Percentiles rank a stretch among this genome's conserved stretches.
Evolutionary conservation across 2,329 filamentous ascomycete genomes (phyloP).

Genomic region (Aspergillus nomiae): DNA sequence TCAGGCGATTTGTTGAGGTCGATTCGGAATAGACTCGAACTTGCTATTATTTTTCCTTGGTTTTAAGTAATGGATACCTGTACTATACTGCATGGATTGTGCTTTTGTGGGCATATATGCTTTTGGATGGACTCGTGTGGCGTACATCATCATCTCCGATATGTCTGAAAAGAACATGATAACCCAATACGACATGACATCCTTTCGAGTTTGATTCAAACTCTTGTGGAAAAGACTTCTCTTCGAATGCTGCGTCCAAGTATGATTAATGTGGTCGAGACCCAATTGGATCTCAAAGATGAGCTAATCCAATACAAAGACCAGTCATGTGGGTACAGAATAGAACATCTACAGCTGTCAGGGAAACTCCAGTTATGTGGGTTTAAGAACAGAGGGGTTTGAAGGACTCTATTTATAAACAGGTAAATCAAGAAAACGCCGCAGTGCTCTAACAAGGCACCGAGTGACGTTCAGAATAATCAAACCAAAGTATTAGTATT

Average conservation of each 20-base stretch:
- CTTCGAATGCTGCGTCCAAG: neutral
- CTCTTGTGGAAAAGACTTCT: neutral
- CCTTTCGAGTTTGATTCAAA: neutral
- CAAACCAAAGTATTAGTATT: neutral
- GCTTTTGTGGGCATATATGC: slow-evolving; percentile 20
- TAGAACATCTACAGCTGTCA: neutral
- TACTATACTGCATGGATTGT: slow-evolving; percentile 27
- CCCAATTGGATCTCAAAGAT: neutral
- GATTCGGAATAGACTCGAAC: slow-evolving; percentile 5
- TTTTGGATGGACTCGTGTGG: slow-evolving; percentile 13
- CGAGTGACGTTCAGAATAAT: neutral
- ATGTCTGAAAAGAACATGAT: neutral
- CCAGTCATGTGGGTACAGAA: neutral
- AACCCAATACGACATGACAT: neutral
- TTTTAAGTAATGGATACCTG: slow-evolving; percentile 23
- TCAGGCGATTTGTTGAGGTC: slow-evolving; percentile 3
- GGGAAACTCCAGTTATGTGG: neutral
- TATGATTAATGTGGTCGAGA: no score
- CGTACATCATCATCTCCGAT: neutral
- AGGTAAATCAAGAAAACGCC: neutral
- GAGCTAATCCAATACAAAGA: neutral
- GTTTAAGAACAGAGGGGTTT: neutral
- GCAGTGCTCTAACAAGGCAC: neutral
- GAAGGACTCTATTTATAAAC: neutral
- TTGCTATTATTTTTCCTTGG: slow-evolving; percentile 14